Percentiles rank a stretch among this genome's conserved stretches.
Conservation (phyloP, 331 rosid genomes). For the Dryas integrifolia region DNA sequence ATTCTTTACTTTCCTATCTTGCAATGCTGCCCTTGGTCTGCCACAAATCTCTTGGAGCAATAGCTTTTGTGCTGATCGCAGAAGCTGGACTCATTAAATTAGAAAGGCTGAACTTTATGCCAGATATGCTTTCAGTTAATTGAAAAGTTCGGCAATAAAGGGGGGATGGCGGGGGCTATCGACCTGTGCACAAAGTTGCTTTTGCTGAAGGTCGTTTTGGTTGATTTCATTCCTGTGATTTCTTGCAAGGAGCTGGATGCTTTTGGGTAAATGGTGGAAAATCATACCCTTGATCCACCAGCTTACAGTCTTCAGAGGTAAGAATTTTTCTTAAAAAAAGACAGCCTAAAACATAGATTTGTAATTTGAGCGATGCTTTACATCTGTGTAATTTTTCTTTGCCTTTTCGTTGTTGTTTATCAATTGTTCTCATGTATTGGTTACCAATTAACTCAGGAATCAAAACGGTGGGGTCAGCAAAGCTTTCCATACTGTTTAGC, state of each 20-base stretch:
- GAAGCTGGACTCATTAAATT: conserved; percentile 16
- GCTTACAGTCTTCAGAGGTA: conserved; percentile 25
- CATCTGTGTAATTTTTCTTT: not conserved
- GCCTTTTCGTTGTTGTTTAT: not conserved
- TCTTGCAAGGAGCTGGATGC: conserved; percentile 37
- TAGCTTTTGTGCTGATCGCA: conserved; percentile 33
- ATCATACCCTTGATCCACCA: conserved; percentile 26
- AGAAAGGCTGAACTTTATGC: conserved; percentile 15
- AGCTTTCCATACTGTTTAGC: not conserved
- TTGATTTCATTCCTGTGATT: conserved; percentile 30
- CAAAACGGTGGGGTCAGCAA: conserved; percentile 27
- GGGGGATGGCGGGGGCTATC: conserved; percentile 21
- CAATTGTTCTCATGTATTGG: conserved; percentile 9
- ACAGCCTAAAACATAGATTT: not conserved
- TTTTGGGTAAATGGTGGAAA: conserved; percentile 40
- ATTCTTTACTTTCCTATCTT: conserved; percentile 18
- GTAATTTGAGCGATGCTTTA: not conserved
- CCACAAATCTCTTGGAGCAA: conserved; percentile 17
- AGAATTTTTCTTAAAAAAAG: not conserved
- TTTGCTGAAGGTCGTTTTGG: conserved; percentile 23
- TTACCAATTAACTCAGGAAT: conserved; percentile 29
- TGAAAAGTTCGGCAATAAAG: conserved; percentile 1
- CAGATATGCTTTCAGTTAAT: not conserved
- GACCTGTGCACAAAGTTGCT: conserved; percentile 18
- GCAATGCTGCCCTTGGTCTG: conserved; percentile 23